phyloP scores from a whole-genome alignment of 169 alveolate species.

The Eimeria zaria region DNA sequence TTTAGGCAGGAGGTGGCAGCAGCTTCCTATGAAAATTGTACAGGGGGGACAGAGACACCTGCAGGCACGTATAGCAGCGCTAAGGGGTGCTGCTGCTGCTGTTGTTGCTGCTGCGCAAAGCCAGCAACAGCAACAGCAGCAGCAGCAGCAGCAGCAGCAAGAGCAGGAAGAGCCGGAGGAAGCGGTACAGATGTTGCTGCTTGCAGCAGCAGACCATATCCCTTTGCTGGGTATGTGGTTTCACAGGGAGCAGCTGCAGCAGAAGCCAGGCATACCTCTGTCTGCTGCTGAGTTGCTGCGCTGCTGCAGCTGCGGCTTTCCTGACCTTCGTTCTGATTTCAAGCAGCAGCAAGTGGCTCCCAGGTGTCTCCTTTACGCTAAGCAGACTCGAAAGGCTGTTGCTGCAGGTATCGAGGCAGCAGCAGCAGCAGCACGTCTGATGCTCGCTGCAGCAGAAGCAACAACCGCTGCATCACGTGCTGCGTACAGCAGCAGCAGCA shows the following conservation, averaged over 20 bases:
- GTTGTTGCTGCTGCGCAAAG: slow-evolving; percentile 5
- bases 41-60: slow-evolving; percentile 24
- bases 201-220: slow-evolving; percentile 39
- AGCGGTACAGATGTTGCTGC: neutral
- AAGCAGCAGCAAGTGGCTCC: slow-evolving; percentile 30
- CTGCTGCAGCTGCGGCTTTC: slow-evolving; percentile 63
- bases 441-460: slow-evolving; percentile 45
- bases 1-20: slow-evolving; percentile 50
- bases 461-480: neutral
- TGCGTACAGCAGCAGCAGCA: neutral
- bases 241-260: slow-evolving; percentile 61
- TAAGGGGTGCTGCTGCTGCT: slow-evolving; percentile 35
- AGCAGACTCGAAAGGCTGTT: neutral
- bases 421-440: slow-evolving; percentile 48
- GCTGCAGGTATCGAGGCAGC: slow-evolving; percentile 42
- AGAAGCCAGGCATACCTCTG: neutral
- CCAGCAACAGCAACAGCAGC: slow-evolving; percentile 25
- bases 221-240: slow-evolving; percentile 37
- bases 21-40: neutral
- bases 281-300: slow-evolving; percentile 43
- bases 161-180: neutral
- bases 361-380: slow-evolving; percentile 42
- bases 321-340: slow-evolving; percentile 51
- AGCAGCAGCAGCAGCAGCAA: slow-evolving; percentile 11
- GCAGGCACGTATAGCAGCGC: slow-evolving; percentile 18